phyloP scores from a whole-genome alignment of 306 rosid species.

The Rosa chinensis region DNA sequence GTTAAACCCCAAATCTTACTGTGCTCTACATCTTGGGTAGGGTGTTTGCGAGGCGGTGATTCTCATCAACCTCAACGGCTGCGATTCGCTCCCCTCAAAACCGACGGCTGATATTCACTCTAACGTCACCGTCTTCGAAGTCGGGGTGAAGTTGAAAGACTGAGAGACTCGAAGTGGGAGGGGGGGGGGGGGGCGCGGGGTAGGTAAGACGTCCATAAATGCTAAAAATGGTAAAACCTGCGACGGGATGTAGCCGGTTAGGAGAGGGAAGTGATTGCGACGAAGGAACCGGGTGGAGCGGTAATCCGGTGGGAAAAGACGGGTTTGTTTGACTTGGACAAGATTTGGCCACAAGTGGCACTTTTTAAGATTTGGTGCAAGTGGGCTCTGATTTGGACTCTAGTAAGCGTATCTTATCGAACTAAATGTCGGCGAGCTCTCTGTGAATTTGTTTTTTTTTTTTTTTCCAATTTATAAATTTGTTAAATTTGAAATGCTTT shows the following conservation, averaged over 20 bases:
- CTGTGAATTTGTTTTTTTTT: not conserved
- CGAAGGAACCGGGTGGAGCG: conserved; percentile 10
- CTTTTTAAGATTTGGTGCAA: conserved; percentile 43
- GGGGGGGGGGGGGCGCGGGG: conserved; percentile 5
- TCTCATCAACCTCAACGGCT: conserved; percentile 18
- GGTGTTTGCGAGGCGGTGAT: not conserved
- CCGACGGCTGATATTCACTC: not conserved
- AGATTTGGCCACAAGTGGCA: conserved; percentile 45
- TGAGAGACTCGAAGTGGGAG: not conserved
- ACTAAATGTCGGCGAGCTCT: conserved; percentile 44
- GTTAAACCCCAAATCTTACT: not conserved
- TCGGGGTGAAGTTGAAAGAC: not conserved
- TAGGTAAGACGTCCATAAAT: conserved; percentile 25
- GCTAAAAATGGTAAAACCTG: conserved; percentile 4
- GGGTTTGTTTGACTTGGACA: conserved; percentile 39
- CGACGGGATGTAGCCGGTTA: conserved; percentile 37
- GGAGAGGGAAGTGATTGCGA: not conserved
- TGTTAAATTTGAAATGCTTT: not conserved
- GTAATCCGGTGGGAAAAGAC: conserved; percentile 10
- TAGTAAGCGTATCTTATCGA: conserved; percentile 24
- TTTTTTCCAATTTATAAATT: not conserved
- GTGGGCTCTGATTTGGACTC: conserved; percentile 27
- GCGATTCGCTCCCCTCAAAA: not conserved
- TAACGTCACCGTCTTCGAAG: not conserved
- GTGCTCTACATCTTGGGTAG: not conserved